Percentiles rank a stretch among this genome's conserved stretches.
Conservation (phyloP, 139 green algal species). For the Chlorella sorokiniana region DNA sequence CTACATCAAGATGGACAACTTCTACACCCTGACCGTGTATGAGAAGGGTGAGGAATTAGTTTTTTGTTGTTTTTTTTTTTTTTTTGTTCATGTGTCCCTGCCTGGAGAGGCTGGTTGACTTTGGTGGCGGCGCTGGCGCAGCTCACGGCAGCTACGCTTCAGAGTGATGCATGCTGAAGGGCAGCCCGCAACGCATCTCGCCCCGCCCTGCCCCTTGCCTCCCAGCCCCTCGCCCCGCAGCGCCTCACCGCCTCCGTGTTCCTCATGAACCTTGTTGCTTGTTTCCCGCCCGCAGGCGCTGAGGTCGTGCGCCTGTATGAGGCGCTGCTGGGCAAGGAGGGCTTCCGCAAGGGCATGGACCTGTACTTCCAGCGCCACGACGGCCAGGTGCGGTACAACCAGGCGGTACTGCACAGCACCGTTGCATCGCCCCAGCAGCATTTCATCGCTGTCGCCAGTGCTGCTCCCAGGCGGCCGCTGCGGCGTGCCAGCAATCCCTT, state of each 20-base stretch:
- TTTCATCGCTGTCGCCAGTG: too few species aligned
- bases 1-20: slow-evolving; percentile 99
- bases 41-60: slow-evolving; percentile 80
- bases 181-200: too few species aligned
- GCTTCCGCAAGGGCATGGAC: slow-evolving; percentile 97
- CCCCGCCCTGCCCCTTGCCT: too few species aligned
- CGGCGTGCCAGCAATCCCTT: too few species aligned
- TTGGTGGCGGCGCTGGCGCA: too few species aligned
- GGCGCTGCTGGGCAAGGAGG: slow-evolving; percentile 90
- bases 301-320: slow-evolving; percentile 93
- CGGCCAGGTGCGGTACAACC: slow-evolving; percentile 53
- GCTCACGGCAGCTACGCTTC: too few species aligned
- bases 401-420: background rate
- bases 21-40: slow-evolving; percentile 95
- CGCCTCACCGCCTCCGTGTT: background rate
- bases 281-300: slow-evolving; percentile 65
- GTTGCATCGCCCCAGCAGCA: too few species aligned
- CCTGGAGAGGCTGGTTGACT: too few species aligned
- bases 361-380: slow-evolving; percentile 98
- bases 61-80: background rate
- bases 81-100: background rate
- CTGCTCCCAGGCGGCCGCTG: too few species aligned
- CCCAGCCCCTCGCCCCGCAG: too few species aligned
- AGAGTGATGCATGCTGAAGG: too few species aligned
- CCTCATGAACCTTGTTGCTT: too few species aligned